These are phyloP conservation scores for Leptographium lundbergii DNA, from an alignment of 2,329 filamentous ascomycete genomes.

Conservation along the genomic window DNA sequence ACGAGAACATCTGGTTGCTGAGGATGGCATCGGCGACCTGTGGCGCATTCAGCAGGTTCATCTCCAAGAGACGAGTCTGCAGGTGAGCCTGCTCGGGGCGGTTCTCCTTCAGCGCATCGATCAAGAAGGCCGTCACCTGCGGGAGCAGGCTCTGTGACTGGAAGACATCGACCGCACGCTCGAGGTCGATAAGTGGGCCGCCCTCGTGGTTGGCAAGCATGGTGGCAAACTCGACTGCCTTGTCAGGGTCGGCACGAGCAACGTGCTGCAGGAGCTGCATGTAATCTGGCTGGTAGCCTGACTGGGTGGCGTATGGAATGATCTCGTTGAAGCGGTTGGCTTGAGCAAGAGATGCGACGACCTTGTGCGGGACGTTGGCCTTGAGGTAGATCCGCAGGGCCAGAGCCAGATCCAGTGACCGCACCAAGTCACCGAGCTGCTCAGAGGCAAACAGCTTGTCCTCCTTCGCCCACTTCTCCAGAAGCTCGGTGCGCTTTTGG, in stretches of 20 bases:
- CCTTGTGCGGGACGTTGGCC: slow-evolving; percentile 84
- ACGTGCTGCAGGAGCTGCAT: slow-evolving; percentile 86
- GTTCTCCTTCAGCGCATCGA: slow-evolving; percentile 92
- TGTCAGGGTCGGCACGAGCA: slow-evolving; percentile 80
- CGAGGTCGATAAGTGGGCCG: slow-evolving; percentile 79
- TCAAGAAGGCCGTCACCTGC: slow-evolving; percentile 92
- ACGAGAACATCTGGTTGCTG: slow-evolving; percentile 95
- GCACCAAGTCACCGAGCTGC: slow-evolving; percentile 88
- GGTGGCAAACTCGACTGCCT: slow-evolving; percentile 90
- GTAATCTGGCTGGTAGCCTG: slow-evolving; percentile 90
- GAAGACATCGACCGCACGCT: slow-evolving; percentile 95
- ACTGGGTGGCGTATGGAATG: slow-evolving; percentile 73
- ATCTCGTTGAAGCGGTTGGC: slow-evolving; percentile 97
- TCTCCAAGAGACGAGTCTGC: slow-evolving; percentile 90
- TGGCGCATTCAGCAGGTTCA: slow-evolving; percentile 93
- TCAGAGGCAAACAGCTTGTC: slow-evolving; percentile 94
- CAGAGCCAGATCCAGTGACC: slow-evolving; percentile 76
- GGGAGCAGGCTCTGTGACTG: slow-evolving; percentile 96
- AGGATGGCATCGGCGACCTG: slow-evolving; percentile 97
- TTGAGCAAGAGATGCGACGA: slow-evolving; percentile 88
- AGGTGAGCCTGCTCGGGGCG: slow-evolving; percentile 84
- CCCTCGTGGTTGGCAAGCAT: slow-evolving; percentile 80
- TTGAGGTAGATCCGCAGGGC: slow-evolving; percentile 83
- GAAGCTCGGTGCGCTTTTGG: slow-evolving; percentile 86
- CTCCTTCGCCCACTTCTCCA: slow-evolving; percentile 97